Percentiles rank a stretch among this genome's conserved stretches.
Evolutionary conservation across 352 stramenopile genomes (phyloP).

Genomic region (Hyphochytrium catenoides): DNA sequence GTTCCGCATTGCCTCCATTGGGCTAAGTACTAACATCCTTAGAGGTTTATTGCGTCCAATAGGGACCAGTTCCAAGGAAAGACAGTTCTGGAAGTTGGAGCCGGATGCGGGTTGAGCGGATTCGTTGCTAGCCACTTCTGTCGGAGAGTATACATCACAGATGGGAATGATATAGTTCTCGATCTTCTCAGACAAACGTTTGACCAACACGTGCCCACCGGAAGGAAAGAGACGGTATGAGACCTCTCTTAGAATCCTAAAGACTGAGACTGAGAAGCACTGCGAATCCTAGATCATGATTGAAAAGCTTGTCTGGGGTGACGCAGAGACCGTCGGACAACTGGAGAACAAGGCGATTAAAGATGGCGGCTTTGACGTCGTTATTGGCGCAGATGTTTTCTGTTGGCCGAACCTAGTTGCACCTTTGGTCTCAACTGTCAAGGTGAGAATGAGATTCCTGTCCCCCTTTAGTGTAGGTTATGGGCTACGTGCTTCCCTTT

Average conservation of each 20-base stretch:
- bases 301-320: slow-evolving; percentile 22
- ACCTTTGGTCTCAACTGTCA: slow-evolving; percentile 38
- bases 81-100: slow-evolving; percentile 23
- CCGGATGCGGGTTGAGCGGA: slow-evolving; percentile 23
- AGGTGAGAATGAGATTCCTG: slow-evolving; percentile 10
- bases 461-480: background rate
- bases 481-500: too few species aligned
- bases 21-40: background rate
- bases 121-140: slow-evolving; percentile 26
- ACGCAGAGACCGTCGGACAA: slow-evolving; percentile 15
- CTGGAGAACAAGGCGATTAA: slow-evolving; percentile 26
- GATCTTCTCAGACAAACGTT: slow-evolving; percentile 24
- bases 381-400: slow-evolving; percentile 37
- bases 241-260: background rate
- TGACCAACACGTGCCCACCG: slow-evolving; percentile 1
- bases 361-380: slow-evolving; percentile 23
- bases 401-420: slow-evolving; percentile 37
- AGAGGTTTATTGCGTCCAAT: slow-evolving; percentile 12
- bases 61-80: slow-evolving; percentile 16
- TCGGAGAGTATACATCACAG: slow-evolving; percentile 16
- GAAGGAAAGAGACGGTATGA: slow-evolving; percentile 3
- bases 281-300: slow-evolving; percentile 15
- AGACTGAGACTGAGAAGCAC: background rate
- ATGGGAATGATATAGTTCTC: slow-evolving; percentile 40
- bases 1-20: slow-evolving; percentile 4